A percentile compares a stretch with the other conserved stretches of the same genome.
Evolutionary conservation across 345 rosid species (phyloP).

Genomic region (Bruguiera gymnorhiza): DNA sequence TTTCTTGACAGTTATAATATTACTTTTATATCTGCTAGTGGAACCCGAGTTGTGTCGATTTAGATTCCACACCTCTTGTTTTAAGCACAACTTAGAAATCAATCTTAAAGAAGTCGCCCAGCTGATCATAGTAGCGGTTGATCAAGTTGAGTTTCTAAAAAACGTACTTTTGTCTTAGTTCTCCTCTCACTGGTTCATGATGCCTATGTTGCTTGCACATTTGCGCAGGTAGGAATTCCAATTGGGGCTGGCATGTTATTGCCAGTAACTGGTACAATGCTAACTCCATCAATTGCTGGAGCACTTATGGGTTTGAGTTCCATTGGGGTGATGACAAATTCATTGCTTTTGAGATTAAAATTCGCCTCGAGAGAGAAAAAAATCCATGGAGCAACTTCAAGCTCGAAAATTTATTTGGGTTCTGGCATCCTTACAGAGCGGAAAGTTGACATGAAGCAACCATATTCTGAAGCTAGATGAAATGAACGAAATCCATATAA

Average conservation of each 20-base stretch:
- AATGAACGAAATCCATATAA: background rate
- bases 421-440: slow-evolving; percentile 28
- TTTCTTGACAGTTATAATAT: no score
- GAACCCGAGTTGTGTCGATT: no score
- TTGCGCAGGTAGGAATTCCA: slow-evolving; percentile 73
- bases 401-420: background rate
- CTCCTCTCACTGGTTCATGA: background rate
- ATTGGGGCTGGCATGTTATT: slow-evolving; percentile 87
- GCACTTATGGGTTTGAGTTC: slow-evolving; percentile 98
- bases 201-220: background rate
- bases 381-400: slow-evolving; percentile 15
- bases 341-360: slow-evolving; percentile 66
- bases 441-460: slow-evolving; percentile 20
- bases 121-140: no score
- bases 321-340: slow-evolving; percentile 87
- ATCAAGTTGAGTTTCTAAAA: no score
- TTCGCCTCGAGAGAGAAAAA: slow-evolving; percentile 45
- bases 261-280: slow-evolving; percentile 77
- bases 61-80: no score
- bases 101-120: no score
- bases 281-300: slow-evolving; percentile 95
- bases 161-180: no score
- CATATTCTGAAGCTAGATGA: slow-evolving; percentile 18
- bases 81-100: no score
- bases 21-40: no score